phyloP scores from a whole-genome alignment of 495 filamentous ascomycete genomes.

The Neurospora sp. region DNA sequence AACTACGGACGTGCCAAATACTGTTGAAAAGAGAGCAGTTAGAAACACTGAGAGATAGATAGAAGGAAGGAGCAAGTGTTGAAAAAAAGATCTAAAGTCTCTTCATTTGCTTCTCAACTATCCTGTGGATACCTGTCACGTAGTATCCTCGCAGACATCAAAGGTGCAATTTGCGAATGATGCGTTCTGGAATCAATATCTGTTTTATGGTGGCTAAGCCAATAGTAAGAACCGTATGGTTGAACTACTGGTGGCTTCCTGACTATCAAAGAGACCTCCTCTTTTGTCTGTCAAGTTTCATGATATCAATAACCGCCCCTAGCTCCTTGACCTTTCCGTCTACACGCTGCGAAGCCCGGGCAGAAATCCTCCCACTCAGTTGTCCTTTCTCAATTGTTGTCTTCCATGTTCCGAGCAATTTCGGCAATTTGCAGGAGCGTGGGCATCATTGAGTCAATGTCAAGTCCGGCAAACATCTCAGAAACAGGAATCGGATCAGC shows the following conservation, averaged over 20 bases:
- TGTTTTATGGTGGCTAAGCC: not conserved
- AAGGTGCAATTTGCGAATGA: not conserved
- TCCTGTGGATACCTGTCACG: not conserved
- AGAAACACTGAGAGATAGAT: not conserved
- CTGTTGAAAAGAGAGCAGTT: not conserved
- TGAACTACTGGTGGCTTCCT: too few relatives aligned
- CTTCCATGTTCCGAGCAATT: not conserved
- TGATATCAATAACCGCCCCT: not conserved
- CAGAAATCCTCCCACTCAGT: not conserved
- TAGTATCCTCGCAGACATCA: not conserved
- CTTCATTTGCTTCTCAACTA: not conserved
- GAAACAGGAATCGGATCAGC: not conserved
- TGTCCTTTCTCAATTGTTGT: not conserved
- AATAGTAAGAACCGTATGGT: too few relatives aligned
- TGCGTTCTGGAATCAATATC: not conserved
- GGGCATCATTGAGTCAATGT: not conserved
- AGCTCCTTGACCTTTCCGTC: not conserved
- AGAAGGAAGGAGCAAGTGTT: not conserved
- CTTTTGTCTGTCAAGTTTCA: not conserved
- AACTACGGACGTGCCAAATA: not conserved
- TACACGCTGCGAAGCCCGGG: not conserved
- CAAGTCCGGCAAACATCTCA: not conserved
- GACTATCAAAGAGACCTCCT: not conserved
- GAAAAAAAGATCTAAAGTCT: not conserved
- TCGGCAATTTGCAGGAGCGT: not conserved